Evolutionary conservation across 768 basidiomycete genomes (phyloP).

Genomic region (Baorangia bicolor): DNA sequence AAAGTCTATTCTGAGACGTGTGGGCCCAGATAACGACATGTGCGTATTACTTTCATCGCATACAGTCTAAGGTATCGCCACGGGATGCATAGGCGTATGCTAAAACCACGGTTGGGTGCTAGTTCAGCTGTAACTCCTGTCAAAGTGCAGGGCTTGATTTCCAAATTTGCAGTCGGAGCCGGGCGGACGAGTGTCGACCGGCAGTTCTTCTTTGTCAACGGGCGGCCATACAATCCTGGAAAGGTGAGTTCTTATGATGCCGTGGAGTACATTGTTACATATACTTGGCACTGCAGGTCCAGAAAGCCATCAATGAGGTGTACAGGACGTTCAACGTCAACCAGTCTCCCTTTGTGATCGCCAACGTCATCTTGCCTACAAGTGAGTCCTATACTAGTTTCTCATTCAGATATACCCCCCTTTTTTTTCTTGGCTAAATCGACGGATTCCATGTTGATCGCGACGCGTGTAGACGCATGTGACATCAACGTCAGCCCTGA

Average conservation of each 20-base stretch:
- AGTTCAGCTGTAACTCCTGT: conserved; percentile 40
- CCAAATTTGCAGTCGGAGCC: conserved; percentile 72
- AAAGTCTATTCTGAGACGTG: conserved; percentile 31
- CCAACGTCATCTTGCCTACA: conserved; percentile 80
- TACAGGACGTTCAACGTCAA: conserved; percentile 78
- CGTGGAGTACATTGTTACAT: background rate
- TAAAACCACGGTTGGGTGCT: background rate
- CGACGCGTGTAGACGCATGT: conserved; percentile 54
- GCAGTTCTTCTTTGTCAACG: conserved; percentile 93
- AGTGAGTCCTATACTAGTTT: conserved; percentile 42
- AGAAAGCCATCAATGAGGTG: conserved; percentile 90
- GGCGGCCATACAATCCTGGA: conserved; percentile 76
- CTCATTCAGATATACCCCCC: background rate
- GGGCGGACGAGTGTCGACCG: conserved; percentile 80
- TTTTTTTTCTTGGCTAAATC: background rate
- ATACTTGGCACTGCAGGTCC: conserved; percentile 48
- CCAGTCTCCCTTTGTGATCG: conserved; percentile 80
- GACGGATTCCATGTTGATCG: background rate
- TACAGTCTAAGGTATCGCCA: background rate
- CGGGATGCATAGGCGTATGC: background rate
- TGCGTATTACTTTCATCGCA: conserved; percentile 8
- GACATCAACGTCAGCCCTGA: conserved; percentile 97
- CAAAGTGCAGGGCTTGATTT: conserved; percentile 74
- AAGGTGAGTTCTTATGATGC: conserved; percentile 48
- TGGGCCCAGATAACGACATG: conserved; percentile 19